Evolutionary conservation across 2,329 filamentous ascomycete species (phyloP).

Genomic region (Neoascochyta sp.): DNA sequence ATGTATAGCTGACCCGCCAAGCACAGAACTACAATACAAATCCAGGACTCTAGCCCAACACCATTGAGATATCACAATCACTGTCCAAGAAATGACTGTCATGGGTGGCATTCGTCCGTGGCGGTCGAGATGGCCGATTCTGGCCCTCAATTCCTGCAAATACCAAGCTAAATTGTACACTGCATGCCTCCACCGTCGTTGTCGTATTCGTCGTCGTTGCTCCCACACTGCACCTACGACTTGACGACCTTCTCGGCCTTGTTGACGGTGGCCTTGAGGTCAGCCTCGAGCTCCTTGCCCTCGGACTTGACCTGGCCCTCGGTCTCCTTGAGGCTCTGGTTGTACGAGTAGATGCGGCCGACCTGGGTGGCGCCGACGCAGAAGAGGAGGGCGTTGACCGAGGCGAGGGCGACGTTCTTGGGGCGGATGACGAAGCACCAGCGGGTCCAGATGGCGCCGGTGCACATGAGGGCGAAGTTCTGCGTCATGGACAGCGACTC

Average conservation of each 20-base stretch:
- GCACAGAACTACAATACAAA: too few species aligned
- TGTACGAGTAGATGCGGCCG: conserved; percentile 67
- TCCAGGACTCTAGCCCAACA: too few species aligned
- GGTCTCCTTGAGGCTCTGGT: conserved; percentile 55
- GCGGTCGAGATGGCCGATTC: too few species aligned
- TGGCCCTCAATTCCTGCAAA: too few species aligned
- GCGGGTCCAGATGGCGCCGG: conserved; percentile 94
- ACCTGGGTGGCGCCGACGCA: conserved; percentile 81
- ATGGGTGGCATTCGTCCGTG: too few species aligned
- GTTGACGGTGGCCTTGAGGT: conserved; percentile 29
- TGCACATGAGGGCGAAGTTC: conserved; percentile 84
- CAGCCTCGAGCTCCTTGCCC: conserved; percentile 29
- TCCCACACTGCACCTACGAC: too few species aligned
- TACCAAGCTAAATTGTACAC: too few species aligned
- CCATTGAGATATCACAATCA: too few species aligned
- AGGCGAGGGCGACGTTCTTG: conserved; percentile 84
- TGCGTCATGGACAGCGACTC: conserved; percentile 91
- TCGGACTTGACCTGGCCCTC: conserved; percentile 40
- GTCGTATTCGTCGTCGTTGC: too few species aligned
- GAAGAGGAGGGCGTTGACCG: conserved; percentile 97
- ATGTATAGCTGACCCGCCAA: too few species aligned
- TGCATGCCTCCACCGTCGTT: too few species aligned
- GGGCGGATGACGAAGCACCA: conserved; percentile 98
- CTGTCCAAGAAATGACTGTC: too few species aligned
- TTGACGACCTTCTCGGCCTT: conserved; percentile 31